Conservation (phyloP, 2,329 filamentous ascomycete genomes). For the Venturia asperata region DNA sequence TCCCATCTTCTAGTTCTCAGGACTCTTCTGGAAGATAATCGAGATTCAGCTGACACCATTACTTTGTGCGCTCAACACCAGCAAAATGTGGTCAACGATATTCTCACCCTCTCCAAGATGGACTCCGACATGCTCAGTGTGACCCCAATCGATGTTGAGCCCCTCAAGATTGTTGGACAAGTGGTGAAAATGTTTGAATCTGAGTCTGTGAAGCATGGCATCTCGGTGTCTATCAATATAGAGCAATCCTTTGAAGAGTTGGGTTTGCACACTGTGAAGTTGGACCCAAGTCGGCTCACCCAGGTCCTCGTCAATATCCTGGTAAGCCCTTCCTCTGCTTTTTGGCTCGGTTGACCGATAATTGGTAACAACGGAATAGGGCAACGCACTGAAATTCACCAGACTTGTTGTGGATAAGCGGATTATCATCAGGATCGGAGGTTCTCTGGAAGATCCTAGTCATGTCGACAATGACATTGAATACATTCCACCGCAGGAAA, state of each 20-base stretch:
- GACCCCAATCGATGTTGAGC: slow-evolving; percentile 11
- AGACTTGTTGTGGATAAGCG: not conserved
- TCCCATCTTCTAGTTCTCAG: not conserved
- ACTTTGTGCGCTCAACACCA: slow-evolving; percentile 42
- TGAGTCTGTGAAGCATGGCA: slow-evolving; percentile 11
- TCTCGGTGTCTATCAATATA: not conserved
- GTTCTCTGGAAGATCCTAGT: not conserved
- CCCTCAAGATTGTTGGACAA: slow-evolving; percentile 10
- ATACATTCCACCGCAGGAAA: slow-evolving; percentile 12
- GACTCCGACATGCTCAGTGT: slow-evolving; percentile 17
- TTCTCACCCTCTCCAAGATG: slow-evolving; percentile 18
- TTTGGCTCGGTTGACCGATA: not conserved
- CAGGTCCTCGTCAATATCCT: slow-evolving; percentile 17
- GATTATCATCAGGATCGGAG: not conserved
- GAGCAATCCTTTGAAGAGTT: slow-evolving; percentile 13
- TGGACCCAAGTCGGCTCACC: slow-evolving; percentile 9
- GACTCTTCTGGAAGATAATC: slow-evolving; percentile 25
- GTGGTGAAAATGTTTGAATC: slow-evolving; percentile 17
- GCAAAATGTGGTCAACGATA: slow-evolving; percentile 41
- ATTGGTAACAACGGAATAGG: not conserved
- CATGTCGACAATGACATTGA: not conserved
- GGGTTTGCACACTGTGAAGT: not conserved
- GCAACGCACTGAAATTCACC: slow-evolving; percentile 18
- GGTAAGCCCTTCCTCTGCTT: not conserved
- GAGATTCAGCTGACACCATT: slow-evolving; percentile 33